phyloP scores from a whole-genome alignment of 768 basidiomycete species.

The Mycena capillaripes region DNA sequence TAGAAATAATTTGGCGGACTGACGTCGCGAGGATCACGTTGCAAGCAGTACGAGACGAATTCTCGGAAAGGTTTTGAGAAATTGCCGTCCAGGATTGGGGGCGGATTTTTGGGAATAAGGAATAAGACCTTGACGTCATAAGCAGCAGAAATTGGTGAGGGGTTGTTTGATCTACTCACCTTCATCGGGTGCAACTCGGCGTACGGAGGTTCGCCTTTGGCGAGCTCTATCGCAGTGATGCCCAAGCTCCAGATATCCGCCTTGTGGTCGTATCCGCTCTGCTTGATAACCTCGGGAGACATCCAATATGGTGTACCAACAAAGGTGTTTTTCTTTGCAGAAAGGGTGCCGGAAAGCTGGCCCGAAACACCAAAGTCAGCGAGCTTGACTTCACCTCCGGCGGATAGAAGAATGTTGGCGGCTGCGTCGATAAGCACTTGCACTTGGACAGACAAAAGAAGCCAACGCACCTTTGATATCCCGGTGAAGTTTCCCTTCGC shows the following conservation, averaged over 20 bases:
- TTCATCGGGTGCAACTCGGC: constrained; percentile 99
- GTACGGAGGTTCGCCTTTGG: constrained; percentile 98
- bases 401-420: constrained; percentile 93
- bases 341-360: constrained; percentile 92
- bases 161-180: constrained; percentile 58
- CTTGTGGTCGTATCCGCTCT: constrained; percentile 98
- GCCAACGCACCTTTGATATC: constrained; percentile 91
- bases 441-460: neutral
- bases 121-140: constrained; percentile 83
- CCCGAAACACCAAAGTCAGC: constrained; percentile 99
- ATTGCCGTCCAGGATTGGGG: constrained; percentile 89
- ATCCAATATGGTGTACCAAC: constrained; percentile 99
- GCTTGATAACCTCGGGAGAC: constrained; percentile 99
- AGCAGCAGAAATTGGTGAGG: neutral
- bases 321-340: constrained; percentile 98
- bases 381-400: constrained; percentile 95
- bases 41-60: constrained; percentile 93
- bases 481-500: constrained; percentile 97
- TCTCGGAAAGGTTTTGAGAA: constrained; percentile 96
- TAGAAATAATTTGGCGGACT: constrained; percentile 42
- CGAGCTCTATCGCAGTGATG: constrained; percentile 97
- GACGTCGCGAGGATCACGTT: constrained; percentile 94
- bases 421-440: constrained; percentile 61
- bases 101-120: constrained; percentile 97
- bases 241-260: constrained; percentile 99